Percentiles rank a stretch among this genome's conserved stretches.
phyloP scores from a whole-genome alignment of 2,329 filamentous ascomycete genomes.

The Rachicladosporium sp. region DNA sequence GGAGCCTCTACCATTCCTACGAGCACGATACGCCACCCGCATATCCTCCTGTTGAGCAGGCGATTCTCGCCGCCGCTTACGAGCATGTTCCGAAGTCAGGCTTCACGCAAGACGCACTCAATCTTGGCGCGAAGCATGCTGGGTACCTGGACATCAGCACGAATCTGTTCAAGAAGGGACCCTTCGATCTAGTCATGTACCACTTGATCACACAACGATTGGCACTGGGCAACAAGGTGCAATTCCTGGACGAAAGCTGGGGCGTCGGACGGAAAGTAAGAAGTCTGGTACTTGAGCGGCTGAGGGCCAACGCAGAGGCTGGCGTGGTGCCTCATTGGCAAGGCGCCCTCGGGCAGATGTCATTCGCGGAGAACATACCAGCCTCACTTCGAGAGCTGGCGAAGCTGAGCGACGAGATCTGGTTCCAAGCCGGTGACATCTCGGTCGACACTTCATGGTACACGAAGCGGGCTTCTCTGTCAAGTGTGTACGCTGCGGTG shows the following conservation, averaged over 20 bases:
- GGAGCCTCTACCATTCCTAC: conserved; percentile 55
- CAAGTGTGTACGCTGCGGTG: conserved; percentile 54
- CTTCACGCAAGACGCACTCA: conserved; percentile 64
- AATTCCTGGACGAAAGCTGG: conserved; percentile 28
- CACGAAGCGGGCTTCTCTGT: conserved; percentile 51
- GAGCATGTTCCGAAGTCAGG: conserved; percentile 67
- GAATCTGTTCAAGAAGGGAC: conserved; percentile 66
- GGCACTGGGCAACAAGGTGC: conserved; percentile 39
- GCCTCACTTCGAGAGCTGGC: conserved; percentile 68
- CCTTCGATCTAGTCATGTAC: conserved; percentile 71
- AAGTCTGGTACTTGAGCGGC: conserved; percentile 59
- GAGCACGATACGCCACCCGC: conserved; percentile 51
- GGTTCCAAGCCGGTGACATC: conserved; percentile 70
- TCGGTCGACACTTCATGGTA: conserved; percentile 86
- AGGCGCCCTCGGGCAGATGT: conserved; percentile 85
- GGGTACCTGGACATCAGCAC: conserved; percentile 80
- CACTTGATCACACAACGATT: conserved; percentile 58
- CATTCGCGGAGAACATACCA: conserved; percentile 65
- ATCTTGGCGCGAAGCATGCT: conserved; percentile 66
- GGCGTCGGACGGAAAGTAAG: conserved; percentile 55
- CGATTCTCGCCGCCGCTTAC: conserved; percentile 73
- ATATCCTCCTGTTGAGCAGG: conserved; percentile 57
- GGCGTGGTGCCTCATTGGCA: conserved; percentile 66
- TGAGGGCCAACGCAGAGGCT: conserved; percentile 56
- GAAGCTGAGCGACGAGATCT: conserved; percentile 80